Conservation (phyloP, 75 land plant genomes). For the Larix kaempferi region DNA sequence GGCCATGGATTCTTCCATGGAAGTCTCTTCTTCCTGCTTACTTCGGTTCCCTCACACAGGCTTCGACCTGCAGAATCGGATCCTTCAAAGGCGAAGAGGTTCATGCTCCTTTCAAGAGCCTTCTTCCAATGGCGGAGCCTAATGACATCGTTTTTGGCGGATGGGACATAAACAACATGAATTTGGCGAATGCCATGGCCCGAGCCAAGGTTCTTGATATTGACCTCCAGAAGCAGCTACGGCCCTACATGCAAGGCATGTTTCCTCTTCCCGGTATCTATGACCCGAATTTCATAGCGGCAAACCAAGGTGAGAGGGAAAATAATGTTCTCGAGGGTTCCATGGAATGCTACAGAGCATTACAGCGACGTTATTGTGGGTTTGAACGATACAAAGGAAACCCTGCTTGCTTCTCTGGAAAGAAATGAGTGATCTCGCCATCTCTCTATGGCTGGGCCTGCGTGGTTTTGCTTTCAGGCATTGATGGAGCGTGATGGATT, state of each 20-base stretch:
- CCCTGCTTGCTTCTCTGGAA: slow-evolving; percentile 34
- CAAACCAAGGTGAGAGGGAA: slow-evolving; percentile 45
- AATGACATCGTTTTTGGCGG: slow-evolving; percentile 52
- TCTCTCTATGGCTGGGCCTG: slow-evolving; percentile 48
- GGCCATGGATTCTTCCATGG: too few species aligned
- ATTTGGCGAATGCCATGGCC: slow-evolving; percentile 51
- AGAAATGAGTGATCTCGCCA: slow-evolving; percentile 35
- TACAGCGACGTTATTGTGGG: slow-evolving; percentile 57
- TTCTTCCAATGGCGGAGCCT: slow-evolving; percentile 52
- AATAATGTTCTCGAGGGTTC: slow-evolving; percentile 46
- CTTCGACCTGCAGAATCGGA: slow-evolving; percentile 46
- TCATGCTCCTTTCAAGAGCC: slow-evolving; percentile 58
- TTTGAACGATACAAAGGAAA: slow-evolving; percentile 48
- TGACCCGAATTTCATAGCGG: slow-evolving; percentile 55
- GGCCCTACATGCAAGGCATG: slow-evolving; percentile 49
- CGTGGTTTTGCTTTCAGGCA: too few species aligned
- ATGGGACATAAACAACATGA: slow-evolving; percentile 51
- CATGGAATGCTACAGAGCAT: slow-evolving; percentile 56
- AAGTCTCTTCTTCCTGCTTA: too few species aligned
- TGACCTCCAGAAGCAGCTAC: slow-evolving; percentile 52
- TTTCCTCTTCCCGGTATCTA: slow-evolving; percentile 47
- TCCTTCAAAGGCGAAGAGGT: slow-evolving; percentile 49
- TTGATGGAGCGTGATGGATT: too few species aligned
- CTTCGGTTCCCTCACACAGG: slow-evolving; percentile 54
- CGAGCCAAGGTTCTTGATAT: slow-evolving; percentile 47